Conservation (phyloP, 2,329 filamentous ascomycete species). For the Pyrenochaeta sp. region DNA sequence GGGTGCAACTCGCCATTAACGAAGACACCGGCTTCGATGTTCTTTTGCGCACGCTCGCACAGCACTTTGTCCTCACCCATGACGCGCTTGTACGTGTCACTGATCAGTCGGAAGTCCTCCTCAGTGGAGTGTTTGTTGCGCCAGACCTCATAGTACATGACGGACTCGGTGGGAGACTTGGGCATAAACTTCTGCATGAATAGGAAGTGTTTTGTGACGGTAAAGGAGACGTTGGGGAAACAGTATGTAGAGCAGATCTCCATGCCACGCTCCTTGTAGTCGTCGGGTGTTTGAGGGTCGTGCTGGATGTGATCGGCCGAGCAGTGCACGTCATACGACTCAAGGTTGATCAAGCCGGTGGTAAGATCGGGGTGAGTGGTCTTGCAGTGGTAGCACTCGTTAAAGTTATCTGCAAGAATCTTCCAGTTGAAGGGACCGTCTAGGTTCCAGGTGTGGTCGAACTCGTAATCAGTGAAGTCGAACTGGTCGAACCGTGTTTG, state of each 20-base stretch:
- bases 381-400: constrained; percentile 71
- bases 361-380: constrained; percentile 67
- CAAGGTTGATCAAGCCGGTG: constrained; percentile 63
- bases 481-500: constrained; percentile 46
- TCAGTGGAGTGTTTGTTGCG: constrained; percentile 68
- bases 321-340: constrained; percentile 57
- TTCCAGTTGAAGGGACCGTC: constrained; percentile 48
- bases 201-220: constrained; percentile 61
- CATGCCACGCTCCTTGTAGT: constrained; percentile 34
- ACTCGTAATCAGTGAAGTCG: constrained; percentile 56
- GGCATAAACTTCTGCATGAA: constrained; percentile 71
- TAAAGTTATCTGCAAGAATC: constrained; percentile 66
- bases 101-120: constrained; percentile 65
- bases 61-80: constrained; percentile 72
- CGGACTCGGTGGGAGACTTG: constrained; percentile 58
- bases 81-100: constrained; percentile 69
- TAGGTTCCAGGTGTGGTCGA: constrained; percentile 50
- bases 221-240: constrained; percentile 43
- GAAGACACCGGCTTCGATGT: constrained; percentile 69
- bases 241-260: constrained; percentile 43
- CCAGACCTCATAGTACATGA: constrained; percentile 71
- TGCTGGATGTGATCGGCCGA: constrained; percentile 44
- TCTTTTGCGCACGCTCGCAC: constrained; percentile 66
- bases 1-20: constrained; percentile 71
- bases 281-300: constrained; percentile 39